phyloP scores from a whole-genome alignment of 23 red algal species.

The Gracilariopsis chorda region DNA sequence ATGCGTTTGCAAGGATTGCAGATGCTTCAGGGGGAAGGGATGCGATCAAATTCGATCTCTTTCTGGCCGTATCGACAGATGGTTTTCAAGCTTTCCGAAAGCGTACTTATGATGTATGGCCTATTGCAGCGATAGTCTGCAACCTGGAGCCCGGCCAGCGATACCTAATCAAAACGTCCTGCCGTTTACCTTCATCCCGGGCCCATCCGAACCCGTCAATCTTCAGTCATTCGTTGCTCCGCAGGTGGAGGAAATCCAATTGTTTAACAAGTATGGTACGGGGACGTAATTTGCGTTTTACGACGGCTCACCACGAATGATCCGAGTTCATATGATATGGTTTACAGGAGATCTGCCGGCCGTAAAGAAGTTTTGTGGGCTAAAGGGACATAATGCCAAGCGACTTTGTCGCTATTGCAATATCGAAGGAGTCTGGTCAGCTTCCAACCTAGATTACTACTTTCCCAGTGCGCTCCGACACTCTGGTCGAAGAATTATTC shows the following conservation, averaged over 20 bases:
- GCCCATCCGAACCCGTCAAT: neutral
- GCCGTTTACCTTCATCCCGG: neutral
- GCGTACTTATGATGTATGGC: neutral
- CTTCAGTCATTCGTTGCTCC: neutral
- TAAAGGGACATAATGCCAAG: too few relatives aligned
- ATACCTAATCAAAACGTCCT: constrained; percentile 2
- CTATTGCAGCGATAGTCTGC: too few relatives aligned
- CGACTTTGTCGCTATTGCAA: too few relatives aligned
- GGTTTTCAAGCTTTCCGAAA: neutral
- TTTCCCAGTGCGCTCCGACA: too few relatives aligned
- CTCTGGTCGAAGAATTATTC: too few relatives aligned
- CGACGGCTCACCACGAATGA: neutral
- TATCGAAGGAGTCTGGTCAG: too few relatives aligned
- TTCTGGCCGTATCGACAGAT: neutral
- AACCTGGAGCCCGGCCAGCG: neutral
- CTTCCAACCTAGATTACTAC: too few relatives aligned
- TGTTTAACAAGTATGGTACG: neutral
- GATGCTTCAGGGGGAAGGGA: neutral
- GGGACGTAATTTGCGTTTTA: neutral
- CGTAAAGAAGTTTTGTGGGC: too few relatives aligned
- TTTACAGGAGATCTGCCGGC: too few relatives aligned
- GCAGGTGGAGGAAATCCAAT: neutral
- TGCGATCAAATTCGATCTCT: neutral
- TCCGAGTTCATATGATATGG: neutral
- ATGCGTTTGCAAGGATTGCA: neutral